Percentiles rank a stretch among this genome's conserved stretches.
phyloP scores from a whole-genome alignment of 345 rosid genomes.

The Toxicodendron radicans region DNA sequence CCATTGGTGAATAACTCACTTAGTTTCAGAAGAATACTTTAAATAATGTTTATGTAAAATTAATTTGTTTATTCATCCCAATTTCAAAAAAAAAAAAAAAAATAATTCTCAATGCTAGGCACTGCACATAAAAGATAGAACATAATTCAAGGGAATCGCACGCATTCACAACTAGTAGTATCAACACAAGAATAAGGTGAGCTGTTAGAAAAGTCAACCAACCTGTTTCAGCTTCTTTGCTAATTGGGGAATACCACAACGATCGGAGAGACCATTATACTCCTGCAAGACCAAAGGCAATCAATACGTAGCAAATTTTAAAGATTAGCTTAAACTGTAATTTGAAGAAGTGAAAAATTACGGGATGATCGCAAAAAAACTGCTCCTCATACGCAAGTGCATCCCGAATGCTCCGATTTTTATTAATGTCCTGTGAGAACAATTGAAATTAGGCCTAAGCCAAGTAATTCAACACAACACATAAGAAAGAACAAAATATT shows the following conservation, averaged over 20 bases:
- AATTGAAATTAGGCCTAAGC: constrained; percentile 2
- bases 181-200: not conserved
- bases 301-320: not conserved
- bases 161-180: too few species aligned
- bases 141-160: too few species aligned
- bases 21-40: too few species aligned
- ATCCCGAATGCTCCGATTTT: constrained; percentile 53
- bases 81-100: too few species aligned
- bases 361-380: constrained; percentile 56
- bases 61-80: too few species aligned
- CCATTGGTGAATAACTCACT: too few species aligned
- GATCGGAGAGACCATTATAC: constrained; percentile 60
- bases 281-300: constrained; percentile 39
- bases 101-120: too few species aligned
- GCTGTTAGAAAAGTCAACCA: not conserved
- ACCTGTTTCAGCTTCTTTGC: constrained; percentile 80
- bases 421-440: constrained; percentile 51
- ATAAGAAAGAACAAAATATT: not conserved
- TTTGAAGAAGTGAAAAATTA: constrained; percentile 31
- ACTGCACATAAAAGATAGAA: too few species aligned
- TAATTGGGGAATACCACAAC: constrained; percentile 64
- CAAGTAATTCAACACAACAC: constrained; percentile 2
- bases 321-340: constrained; percentile 7
- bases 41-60: too few species aligned
- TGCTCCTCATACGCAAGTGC: constrained; percentile 53